Conservation (phyloP, 257 asterid genomes). For the Solanum bulbocastanum region DNA sequence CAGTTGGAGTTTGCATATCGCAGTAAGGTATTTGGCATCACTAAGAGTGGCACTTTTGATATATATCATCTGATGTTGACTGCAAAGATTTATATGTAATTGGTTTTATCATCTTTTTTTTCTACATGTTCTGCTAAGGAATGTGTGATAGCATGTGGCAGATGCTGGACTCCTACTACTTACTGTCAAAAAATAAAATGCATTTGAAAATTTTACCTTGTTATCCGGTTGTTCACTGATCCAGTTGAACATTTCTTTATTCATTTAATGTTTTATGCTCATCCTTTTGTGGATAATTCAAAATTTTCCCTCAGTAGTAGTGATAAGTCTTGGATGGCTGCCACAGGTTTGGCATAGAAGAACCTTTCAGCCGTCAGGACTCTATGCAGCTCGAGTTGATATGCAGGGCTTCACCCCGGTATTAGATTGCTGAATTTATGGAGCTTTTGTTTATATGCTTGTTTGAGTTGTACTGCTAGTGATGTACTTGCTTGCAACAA, state of each 20-base stretch:
- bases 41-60: not conserved
- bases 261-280: not conserved
- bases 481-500: slow-evolving; percentile 5
- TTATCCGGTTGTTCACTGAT: not conserved
- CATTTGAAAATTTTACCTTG: not conserved
- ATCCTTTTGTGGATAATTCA: not conserved
- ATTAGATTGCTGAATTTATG: slow-evolving; percentile 19
- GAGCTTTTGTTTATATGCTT: not conserved
- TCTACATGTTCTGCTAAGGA: not conserved
- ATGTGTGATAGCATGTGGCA: not conserved
- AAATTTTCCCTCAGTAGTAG: not conserved
- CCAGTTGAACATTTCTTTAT: not conserved
- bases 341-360: slow-evolving; percentile 92
- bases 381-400: slow-evolving; percentile 97
- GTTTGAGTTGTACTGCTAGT: not conserved
- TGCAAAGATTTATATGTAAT: not conserved
- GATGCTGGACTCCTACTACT: not conserved
- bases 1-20: slow-evolving; percentile 94
- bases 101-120: not conserved
- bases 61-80: not conserved
- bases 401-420: slow-evolving; percentile 85
- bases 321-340: not conserved
- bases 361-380: slow-evolving; percentile 94
- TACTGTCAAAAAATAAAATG: not conserved
- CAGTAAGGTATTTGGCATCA: slow-evolving; percentile 25